Evolutionary conservation across 805 yeast species (phyloP).

Genomic region (Metschnikowia sp.): DNA sequence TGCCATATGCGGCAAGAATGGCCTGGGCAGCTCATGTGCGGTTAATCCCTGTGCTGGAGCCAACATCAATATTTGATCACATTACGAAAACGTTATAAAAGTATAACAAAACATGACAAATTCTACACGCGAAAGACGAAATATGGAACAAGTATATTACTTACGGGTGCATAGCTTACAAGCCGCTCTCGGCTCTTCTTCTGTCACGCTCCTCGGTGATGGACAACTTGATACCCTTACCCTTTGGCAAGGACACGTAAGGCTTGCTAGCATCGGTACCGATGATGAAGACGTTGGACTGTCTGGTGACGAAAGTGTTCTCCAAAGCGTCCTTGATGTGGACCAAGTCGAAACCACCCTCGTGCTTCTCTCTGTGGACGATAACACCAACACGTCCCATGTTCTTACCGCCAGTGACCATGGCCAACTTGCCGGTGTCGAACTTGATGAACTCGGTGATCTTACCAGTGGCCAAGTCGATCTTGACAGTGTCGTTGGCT

Average conservation of each 20-base stretch:
- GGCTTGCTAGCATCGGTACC: slow-evolving; percentile 92
- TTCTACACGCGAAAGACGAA: not conserved
- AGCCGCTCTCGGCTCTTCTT: slow-evolving; percentile 74
- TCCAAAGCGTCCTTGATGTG: slow-evolving; percentile 94
- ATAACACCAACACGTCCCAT: slow-evolving; percentile 97
- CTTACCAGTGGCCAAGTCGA: slow-evolving; percentile 95
- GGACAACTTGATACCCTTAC: slow-evolving; percentile 96
- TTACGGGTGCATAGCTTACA: slow-evolving; percentile 18
- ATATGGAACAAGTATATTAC: not conserved
- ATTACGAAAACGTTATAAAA: not conserved
- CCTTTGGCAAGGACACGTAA: slow-evolving; percentile 93
- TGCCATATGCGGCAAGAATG: too few species aligned
- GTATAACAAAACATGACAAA: not conserved
- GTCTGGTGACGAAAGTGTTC: slow-evolving; percentile 94
- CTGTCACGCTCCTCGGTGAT: slow-evolving; percentile 98
- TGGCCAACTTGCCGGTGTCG: slow-evolving; percentile 84
- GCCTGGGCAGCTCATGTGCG: too few species aligned
- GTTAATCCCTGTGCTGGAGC: too few species aligned
- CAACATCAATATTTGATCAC: too few species aligned
- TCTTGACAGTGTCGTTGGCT: slow-evolving; percentile 97
- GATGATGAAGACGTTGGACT: slow-evolving; percentile 86
- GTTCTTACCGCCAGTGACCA: slow-evolving; percentile 98
- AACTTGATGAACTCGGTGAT: slow-evolving; percentile 84
- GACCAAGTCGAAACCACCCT: slow-evolving; percentile 96
- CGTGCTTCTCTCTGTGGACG: slow-evolving; percentile 95